Evolutionary conservation across 495 filamentous ascomycete genomes (phyloP), one percentile per base, ranked within the genome.

Genomic region (Aspergillus carlsbadensis): DNA sequence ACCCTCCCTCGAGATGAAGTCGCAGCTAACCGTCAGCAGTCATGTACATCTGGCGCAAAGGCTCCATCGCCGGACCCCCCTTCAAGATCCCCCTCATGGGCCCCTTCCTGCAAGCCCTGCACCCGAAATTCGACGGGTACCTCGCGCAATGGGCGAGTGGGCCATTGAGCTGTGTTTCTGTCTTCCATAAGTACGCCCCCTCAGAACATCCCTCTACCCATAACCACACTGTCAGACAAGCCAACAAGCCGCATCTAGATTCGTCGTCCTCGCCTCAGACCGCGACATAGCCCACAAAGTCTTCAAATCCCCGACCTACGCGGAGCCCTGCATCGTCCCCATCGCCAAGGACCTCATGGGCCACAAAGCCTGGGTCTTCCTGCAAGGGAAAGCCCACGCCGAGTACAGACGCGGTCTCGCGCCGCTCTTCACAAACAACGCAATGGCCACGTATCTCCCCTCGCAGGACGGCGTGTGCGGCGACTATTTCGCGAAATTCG

Each of bases 321-420:
- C 92, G 52, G 93, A 95, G 72, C 92, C 92, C 29, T 96, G 92
- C 68, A 86, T 97, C 46, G 92, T 97, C 36, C 91, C 96, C 70
- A 82, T 88, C 45, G 92, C 92, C 31, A 85, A 88, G 70, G 95
- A 96, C 69, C 85, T 97, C 31, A 81, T 97, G 36, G 88, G 92
- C 26, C 82, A 84, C 45, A 86, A 81, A 52, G 92, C 93, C 73
- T 97, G 90, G 90, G 92, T 97, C 3, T 97, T 97, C 73, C 79
- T 97, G 45, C 89, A 96, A 61, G 92, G 92, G 37, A 92, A 87
- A 70, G 83, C 82, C 36, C 92, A 97, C 63, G 84, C 93, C 55
- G 92, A 97, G 63, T 97, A 92, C 72, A 88, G 92, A 58, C 91
- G 93, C 67, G 92, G 92, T 31, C 75, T 97, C 56, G 93, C 95